These are phyloP conservation scores for Sarcodon sp. DNA, from an alignment of 768 basidiomycete genomes.

Conservation along the genomic window DNA sequence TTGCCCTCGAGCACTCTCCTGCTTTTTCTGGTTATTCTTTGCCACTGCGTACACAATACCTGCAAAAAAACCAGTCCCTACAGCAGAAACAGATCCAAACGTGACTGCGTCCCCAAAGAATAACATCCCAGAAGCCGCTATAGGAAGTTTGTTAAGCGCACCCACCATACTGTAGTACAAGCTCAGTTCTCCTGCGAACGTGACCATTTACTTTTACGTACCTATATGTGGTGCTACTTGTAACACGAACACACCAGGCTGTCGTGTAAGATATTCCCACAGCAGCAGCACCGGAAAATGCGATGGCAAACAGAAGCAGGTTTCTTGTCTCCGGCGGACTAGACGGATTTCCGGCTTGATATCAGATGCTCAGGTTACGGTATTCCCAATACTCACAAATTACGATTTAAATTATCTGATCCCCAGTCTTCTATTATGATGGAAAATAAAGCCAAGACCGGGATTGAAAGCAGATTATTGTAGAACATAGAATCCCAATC, in stretches of 20 bases:
- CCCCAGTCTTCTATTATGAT: conserved; percentile 86
- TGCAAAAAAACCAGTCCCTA: conserved; percentile 82
- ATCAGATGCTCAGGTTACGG: too few species aligned
- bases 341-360: not conserved
- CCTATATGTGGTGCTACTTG: conserved; percentile 98
- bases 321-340: conserved; percentile 77
- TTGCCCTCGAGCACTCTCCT: conserved; percentile 31
- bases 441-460: conserved; percentile 74
- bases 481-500: conserved; percentile 99
- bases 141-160: conserved; percentile 93
- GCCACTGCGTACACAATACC: conserved; percentile 89
- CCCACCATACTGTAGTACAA: conserved; percentile 71
- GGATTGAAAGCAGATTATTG: conserved; percentile 93
- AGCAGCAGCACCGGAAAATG: conserved; percentile 94
- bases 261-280: conserved; percentile 98
- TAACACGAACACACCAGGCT: conserved; percentile 95
- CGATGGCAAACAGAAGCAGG: conserved; percentile 76
- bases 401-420: conserved; percentile 55
- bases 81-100: conserved; percentile 77
- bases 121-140: conserved; percentile 96
- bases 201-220: conserved; percentile 17
- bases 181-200: not conserved
- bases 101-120: conserved; percentile 92
- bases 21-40: conserved; percentile 85
- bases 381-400: conserved; percentile 59